phyloP scores from a whole-genome alignment of 2,329 filamentous ascomycete genomes.

The Aspergillus flavus region DNA sequence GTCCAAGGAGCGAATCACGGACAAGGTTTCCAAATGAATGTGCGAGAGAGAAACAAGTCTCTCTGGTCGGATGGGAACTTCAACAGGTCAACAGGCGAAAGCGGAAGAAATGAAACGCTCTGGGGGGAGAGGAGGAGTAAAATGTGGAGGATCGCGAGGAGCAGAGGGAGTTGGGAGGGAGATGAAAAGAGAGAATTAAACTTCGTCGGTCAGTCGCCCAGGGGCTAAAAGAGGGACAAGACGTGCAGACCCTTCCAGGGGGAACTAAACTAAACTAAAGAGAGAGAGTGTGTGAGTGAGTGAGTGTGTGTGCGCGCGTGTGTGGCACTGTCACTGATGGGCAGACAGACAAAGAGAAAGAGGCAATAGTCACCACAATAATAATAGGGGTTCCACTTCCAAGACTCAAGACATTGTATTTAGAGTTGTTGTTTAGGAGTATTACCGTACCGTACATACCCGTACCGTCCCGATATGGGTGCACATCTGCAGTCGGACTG shows the following conservation, averaged over 20 bases:
- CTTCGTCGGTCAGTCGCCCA: slow-evolving; percentile 17
- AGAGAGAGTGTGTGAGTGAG: not conserved
- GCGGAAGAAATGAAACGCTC: slow-evolving; percentile 24
- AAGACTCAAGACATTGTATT: slow-evolving; percentile 15
- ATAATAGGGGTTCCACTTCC: slow-evolving; percentile 16
- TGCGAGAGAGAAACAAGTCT: slow-evolving; percentile 42
- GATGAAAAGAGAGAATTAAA: slow-evolving; percentile 24
- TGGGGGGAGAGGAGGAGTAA: slow-evolving; percentile 25
- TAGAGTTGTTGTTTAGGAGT: not conserved
- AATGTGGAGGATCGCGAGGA: slow-evolving; percentile 24
- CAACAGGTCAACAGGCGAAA: slow-evolving; percentile 28
- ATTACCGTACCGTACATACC: slow-evolving; percentile 6
- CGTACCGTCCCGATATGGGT: not conserved
- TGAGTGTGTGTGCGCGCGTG: not conserved
- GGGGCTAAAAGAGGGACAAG: slow-evolving; percentile 15
- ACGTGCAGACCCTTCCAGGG: slow-evolving; percentile 17
- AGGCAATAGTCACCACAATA: slow-evolving; percentile 13
- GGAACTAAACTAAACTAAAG: slow-evolving; percentile 3
- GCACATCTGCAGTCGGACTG: not conserved
- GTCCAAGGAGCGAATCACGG: slow-evolving; percentile 27
- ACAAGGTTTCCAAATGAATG: slow-evolving; percentile 43
- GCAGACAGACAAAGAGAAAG: slow-evolving; percentile 10
- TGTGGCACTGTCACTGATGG: slow-evolving; percentile 10
- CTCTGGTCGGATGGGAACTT: slow-evolving; percentile 46
- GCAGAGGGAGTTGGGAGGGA: slow-evolving; percentile 27